Conservation (phyloP, 1,284 basidiomycete species). For the Melampsora abietis-canadensis region DNA sequence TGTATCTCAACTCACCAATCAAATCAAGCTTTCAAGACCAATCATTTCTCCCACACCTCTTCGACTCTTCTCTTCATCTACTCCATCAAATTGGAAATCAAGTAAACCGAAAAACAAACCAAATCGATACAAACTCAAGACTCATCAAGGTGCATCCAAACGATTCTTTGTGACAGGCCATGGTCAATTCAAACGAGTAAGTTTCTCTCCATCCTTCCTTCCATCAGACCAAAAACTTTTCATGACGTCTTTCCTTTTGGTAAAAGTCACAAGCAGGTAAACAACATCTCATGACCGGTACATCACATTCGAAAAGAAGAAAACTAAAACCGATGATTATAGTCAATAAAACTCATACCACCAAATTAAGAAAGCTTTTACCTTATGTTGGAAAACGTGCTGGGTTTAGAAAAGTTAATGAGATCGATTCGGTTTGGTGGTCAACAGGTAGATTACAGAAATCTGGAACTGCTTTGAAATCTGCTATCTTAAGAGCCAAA, state of each 20-base stretch:
- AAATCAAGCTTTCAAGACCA: neutral
- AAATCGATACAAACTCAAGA: slow-evolving; percentile 21
- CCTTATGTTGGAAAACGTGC: slow-evolving; percentile 19
- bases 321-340: slow-evolving; percentile 35
- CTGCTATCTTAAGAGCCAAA: slow-evolving; percentile 12
- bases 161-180: slow-evolving; percentile 31
- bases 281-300: slow-evolving; percentile 38
- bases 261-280: slow-evolving; percentile 29
- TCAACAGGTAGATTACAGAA: slow-evolving; percentile 16
- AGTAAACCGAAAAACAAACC: slow-evolving; percentile 17
- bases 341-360: slow-evolving; percentile 11
- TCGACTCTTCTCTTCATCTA: slow-evolving; percentile 2
- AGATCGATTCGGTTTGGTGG: slow-evolving; percentile 39
- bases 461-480: slow-evolving; percentile 8
- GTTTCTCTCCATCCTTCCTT: neutral
- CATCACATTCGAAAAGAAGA: neutral
- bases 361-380: slow-evolving; percentile 21
- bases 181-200: slow-evolving; percentile 42
- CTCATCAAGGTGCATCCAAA: slow-evolving; percentile 38
- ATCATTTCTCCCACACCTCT: neutral
- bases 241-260: neutral
- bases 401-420: slow-evolving; percentile 37
- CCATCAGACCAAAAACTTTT: neutral
- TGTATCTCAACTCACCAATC: neutral
- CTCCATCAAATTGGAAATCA: slow-evolving; percentile 22